phyloP scores from a whole-genome alignment of 176 grass and related monocot genomes.

The Bromus sterilis region DNA sequence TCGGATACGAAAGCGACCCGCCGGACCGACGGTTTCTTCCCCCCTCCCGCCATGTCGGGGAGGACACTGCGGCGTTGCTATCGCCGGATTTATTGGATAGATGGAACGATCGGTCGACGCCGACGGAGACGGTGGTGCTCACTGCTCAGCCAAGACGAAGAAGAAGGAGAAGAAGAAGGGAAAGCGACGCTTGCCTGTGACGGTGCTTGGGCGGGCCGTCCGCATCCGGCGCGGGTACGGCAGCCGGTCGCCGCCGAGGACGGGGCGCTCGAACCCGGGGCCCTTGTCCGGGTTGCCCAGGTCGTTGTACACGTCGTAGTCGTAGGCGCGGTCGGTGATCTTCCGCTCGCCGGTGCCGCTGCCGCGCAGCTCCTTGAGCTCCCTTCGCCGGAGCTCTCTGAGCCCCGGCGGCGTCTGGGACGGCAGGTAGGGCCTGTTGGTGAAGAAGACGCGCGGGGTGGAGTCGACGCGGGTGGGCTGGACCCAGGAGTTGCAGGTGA shows the following conservation, averaged over 20 bases:
- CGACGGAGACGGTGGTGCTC: neutral
- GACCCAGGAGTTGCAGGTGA: slow-evolving; percentile 84
- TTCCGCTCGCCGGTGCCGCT: slow-evolving; percentile 46
- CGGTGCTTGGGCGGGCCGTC: slow-evolving; percentile 42
- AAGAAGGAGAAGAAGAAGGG: neutral
- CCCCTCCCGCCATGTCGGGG: slow-evolving; percentile 24
- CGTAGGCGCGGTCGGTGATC: slow-evolving; percentile 53
- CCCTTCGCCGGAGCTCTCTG: slow-evolving; percentile 40
- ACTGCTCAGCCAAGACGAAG: neutral
- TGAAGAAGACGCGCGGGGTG: slow-evolving; percentile 64
- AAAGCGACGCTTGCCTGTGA: slow-evolving; percentile 46
- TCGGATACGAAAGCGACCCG: slow-evolving; percentile 33
- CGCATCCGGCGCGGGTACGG: slow-evolving; percentile 87
- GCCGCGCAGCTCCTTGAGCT: slow-evolving; percentile 60
- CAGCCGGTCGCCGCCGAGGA: slow-evolving; percentile 48
- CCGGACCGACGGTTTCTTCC: neutral
- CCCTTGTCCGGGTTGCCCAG: slow-evolving; percentile 86
- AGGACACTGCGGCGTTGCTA: slow-evolving; percentile 3
- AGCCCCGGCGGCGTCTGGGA: slow-evolving; percentile 74
- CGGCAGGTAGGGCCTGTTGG: slow-evolving; percentile 81
- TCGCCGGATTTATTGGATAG: slow-evolving; percentile 21
- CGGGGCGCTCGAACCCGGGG: slow-evolving; percentile 41
- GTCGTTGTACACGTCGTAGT: slow-evolving; percentile 81
- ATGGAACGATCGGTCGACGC: neutral
- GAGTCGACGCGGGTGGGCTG: slow-evolving; percentile 41